Conservation (phyloP, 768 basidiomycete genomes). For the Paxillus involutus region DNA sequence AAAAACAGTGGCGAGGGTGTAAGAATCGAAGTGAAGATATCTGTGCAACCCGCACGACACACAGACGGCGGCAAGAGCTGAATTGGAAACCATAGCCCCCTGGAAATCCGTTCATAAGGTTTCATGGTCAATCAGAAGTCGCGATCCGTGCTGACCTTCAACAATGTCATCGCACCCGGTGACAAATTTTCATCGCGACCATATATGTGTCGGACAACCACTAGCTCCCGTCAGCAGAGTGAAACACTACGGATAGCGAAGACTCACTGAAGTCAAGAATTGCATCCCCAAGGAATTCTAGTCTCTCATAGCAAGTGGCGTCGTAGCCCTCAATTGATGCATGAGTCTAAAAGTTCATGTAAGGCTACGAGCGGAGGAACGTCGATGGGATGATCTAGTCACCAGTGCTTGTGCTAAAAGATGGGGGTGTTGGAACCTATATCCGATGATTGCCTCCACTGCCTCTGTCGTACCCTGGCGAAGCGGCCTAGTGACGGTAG, state of each 20-base stretch:
- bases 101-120: constrained; percentile 26
- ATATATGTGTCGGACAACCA: constrained; percentile 73
- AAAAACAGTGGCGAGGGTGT: constrained; percentile 50
- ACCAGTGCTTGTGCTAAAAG: constrained; percentile 76
- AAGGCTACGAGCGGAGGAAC: constrained; percentile 2
- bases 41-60: constrained; percentile 66
- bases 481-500: constrained; percentile 44
- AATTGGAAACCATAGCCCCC: constrained; percentile 87
- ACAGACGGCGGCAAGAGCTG: constrained; percentile 72
- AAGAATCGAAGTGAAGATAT: constrained; percentile 58
- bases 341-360: constrained; percentile 57
- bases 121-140: background rate
- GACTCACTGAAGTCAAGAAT: constrained; percentile 78
- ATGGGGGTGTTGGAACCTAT: constrained; percentile 59
- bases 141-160: constrained; percentile 53
- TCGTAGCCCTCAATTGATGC: constrained; percentile 57
- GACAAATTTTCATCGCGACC: constrained; percentile 59
- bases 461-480: constrained; percentile 48
- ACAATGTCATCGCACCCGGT: constrained; percentile 74
- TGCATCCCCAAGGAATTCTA: constrained; percentile 87
- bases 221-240: constrained; percentile 35
- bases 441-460: constrained; percentile 65
- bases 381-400: constrained; percentile 17
- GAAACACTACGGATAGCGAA: background rate
- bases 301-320: constrained; percentile 63